Percentiles rank a stretch among this genome's conserved stretches.
Conservation (phyloP, 31 red algal genomes). For the Porphyra umbilicalis region DNA sequence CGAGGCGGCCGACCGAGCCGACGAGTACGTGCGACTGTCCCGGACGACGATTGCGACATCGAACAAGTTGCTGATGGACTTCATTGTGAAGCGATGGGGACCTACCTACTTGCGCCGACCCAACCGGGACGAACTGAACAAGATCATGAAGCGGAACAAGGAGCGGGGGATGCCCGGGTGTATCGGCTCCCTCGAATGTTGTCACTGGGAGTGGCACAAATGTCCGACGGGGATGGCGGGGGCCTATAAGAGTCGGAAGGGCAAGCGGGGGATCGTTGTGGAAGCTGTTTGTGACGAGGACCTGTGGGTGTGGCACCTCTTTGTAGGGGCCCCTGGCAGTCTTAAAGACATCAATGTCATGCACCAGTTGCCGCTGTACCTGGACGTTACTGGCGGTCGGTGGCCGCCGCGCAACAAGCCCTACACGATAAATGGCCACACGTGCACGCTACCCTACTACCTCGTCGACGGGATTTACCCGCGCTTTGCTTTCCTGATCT, state of each 20-base stretch:
- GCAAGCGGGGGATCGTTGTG: constrained; percentile 10
- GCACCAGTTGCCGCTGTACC: too few relatives aligned
- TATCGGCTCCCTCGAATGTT: constrained; percentile 19
- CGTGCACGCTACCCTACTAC: too few relatives aligned
- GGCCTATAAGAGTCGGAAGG: constrained; percentile 20
- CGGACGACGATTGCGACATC: too few relatives aligned
- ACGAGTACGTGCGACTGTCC: too few relatives aligned
- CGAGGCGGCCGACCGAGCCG: too few relatives aligned
- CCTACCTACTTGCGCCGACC: constrained; percentile 8
- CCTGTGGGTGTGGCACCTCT: constrained; percentile 33
- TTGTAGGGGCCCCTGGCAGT: constrained; percentile 18
- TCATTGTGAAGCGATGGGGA: too few relatives aligned
- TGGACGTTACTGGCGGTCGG: too few relatives aligned
- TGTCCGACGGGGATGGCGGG: constrained; percentile 20
- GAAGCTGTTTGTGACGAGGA: constrained; percentile 17
- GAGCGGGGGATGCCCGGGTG: constrained; percentile 6
- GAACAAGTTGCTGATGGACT: too few relatives aligned
- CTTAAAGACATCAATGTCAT: constrained; percentile 27
- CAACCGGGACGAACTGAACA: constrained; percentile 1
- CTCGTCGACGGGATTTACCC: too few relatives aligned
- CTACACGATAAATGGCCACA: too few relatives aligned
- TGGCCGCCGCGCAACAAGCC: too few relatives aligned
- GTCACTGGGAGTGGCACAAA: constrained; percentile 16
- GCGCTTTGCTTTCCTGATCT: too few relatives aligned
- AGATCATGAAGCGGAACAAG: constrained; percentile 13